phyloP scores from a whole-genome alignment of 148 eudicot genomes.

The Cornus controversa region DNA sequence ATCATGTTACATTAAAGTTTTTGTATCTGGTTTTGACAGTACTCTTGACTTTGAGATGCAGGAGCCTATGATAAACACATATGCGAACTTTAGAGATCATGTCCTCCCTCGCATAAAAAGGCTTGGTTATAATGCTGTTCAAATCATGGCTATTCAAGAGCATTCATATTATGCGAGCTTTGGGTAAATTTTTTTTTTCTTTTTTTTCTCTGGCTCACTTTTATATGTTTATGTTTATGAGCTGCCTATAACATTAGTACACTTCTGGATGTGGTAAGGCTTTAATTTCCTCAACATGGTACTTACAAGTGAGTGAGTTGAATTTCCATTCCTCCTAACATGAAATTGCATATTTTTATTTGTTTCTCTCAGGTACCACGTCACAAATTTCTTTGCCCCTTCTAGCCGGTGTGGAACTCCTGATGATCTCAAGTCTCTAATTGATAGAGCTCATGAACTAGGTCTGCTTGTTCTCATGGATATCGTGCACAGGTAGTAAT shows the following conservation, averaged over 20 bases:
- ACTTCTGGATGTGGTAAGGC: slow-evolving; percentile 1
- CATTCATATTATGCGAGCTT: slow-evolving; percentile 98
- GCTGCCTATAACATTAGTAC: neutral
- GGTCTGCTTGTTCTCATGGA: slow-evolving; percentile 97
- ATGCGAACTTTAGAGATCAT: slow-evolving; percentile 92
- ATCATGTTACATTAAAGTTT: neutral
- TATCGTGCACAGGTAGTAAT: slow-evolving; percentile 87
- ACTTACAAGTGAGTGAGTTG: slow-evolving; percentile 1
- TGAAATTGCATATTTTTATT: slow-evolving; percentile 8
- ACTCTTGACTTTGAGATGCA: slow-evolving; percentile 38
- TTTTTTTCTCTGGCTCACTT: no score
- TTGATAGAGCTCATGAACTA: slow-evolving; percentile 97
- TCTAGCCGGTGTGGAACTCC: slow-evolving; percentile 99
- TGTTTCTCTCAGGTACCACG: slow-evolving; percentile 85
- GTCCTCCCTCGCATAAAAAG: slow-evolving; percentile 93
- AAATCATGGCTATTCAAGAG: slow-evolving; percentile 99
- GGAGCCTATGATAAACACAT: slow-evolving; percentile 90
- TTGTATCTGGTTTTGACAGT: neutral
- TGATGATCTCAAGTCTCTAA: slow-evolving; percentile 93
- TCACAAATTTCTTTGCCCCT: slow-evolving; percentile 97
- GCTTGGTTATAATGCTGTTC: slow-evolving; percentile 97
- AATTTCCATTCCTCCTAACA: slow-evolving; percentile 12
- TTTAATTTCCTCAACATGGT: neutral
- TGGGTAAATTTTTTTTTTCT: slow-evolving; percentile 52
- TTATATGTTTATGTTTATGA: slow-evolving; percentile 4